A percentile compares a stretch with the other conserved stretches of the same genome.
These are phyloP conservation scores for Pyrrhoderma lamaoense DNA, from an alignment of 1,284 basidiomycete genomes.

Conservation along the genomic window DNA sequence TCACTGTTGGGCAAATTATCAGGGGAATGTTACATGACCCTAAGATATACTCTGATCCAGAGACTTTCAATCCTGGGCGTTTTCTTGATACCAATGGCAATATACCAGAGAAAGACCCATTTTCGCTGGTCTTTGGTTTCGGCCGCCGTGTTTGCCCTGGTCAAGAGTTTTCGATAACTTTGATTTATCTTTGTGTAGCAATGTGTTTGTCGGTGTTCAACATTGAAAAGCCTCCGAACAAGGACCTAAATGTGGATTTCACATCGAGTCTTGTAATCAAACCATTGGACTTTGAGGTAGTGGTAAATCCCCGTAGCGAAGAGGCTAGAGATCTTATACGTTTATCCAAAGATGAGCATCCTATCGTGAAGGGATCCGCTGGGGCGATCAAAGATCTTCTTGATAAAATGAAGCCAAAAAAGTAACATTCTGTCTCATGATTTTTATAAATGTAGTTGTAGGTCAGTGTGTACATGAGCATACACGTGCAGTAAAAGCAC, in stretches of 20 bases:
- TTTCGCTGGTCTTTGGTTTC: slow-evolving; percentile 8
- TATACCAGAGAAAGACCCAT: slow-evolving; percentile 11
- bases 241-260: neutral
- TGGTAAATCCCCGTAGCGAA: neutral
- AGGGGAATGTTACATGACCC: too few species aligned
- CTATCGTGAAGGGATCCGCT: neutral
- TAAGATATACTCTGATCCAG: neutral
- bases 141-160: slow-evolving; percentile 18
- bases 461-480: too few species aligned
- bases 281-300: neutral
- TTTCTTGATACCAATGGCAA: slow-evolving; percentile 7
- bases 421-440: too few species aligned
- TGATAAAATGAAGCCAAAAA: too few species aligned
- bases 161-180: slow-evolving; percentile 13
- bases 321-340: slow-evolving; percentile 5
- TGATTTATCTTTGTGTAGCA: slow-evolving; percentile 15
- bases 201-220: slow-evolving; percentile 15
- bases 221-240: slow-evolving; percentile 10
- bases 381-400: neutral
- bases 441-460: too few species aligned
- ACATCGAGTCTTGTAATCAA: slow-evolving; percentile 2
- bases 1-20: slow-evolving; percentile 26
- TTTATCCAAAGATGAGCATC: slow-evolving; percentile 4
- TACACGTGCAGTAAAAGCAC: too few species aligned
- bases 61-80: slow-evolving; percentile 18